Percentiles rank a stretch among this genome's conserved stretches.
Evolutionary conservation across 2,329 filamentous ascomycete genomes (phyloP).

Genomic region (Tolypocladium cylindrosporum): DNA sequence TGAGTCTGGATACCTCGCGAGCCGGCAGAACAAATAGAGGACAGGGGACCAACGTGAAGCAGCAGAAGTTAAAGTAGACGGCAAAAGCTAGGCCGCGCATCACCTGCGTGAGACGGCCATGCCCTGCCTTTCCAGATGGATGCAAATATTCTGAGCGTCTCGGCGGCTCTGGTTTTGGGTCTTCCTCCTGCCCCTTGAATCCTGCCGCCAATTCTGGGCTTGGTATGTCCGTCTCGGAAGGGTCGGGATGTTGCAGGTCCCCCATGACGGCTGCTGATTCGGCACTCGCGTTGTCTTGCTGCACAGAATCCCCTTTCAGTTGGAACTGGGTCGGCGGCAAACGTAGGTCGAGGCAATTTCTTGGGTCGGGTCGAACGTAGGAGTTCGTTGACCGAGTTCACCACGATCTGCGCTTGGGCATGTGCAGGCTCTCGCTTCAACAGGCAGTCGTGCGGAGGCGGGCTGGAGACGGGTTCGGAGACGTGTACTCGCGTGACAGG

Average conservation of each 20-base stretch:
- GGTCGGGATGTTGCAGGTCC: slow-evolving; percentile 10
- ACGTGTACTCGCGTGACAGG: neutral
- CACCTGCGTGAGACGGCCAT: slow-evolving; percentile 39
- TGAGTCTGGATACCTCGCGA: neutral
- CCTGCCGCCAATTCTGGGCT: slow-evolving; percentile 5
- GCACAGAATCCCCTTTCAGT: neutral
- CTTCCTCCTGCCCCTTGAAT: neutral
- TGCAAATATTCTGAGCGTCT: slow-evolving; percentile 20
- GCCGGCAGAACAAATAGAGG: neutral
- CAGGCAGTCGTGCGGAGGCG: neutral
- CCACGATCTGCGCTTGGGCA: neutral
- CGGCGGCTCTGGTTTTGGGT: neutral
- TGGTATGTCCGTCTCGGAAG: slow-evolving; percentile 11
- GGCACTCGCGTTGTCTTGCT: neutral
- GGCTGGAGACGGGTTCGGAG: neutral
- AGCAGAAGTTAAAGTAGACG: slow-evolving; percentile 41
- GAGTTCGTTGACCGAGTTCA: neutral
- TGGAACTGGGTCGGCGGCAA: neutral
- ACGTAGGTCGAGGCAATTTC: neutral
- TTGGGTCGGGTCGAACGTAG: neutral
- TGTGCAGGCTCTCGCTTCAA: neutral
- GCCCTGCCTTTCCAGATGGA: slow-evolving; percentile 44
- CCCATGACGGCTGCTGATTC: slow-evolving; percentile 12
- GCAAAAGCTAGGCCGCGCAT: slow-evolving; percentile 41
- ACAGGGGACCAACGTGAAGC: slow-evolving; percentile 32